Percentiles rank a stretch among this genome's conserved stretches.
Conservation (phyloP, 768 basidiomycete genomes). For the Pholiota conissans region DNA sequence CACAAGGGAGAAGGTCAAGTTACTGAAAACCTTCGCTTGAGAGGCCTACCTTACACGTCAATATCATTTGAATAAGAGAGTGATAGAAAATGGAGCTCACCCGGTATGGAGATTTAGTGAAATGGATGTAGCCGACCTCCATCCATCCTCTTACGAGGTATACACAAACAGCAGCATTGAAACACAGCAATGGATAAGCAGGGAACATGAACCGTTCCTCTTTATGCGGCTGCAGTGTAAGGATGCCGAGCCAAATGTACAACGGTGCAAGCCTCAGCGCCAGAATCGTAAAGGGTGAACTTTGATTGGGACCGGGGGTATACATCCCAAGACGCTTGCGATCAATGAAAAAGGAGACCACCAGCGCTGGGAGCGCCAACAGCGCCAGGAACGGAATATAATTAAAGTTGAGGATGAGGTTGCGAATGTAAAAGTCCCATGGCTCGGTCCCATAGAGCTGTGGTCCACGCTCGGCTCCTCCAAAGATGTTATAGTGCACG, state of each 20-base stretch:
- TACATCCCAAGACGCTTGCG: constrained; percentile 67
- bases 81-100: constrained; percentile 43
- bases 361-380: constrained; percentile 75
- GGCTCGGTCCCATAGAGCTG: constrained; percentile 92
- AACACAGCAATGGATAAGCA: constrained; percentile 85
- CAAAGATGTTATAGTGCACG: constrained; percentile 90
- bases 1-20: constrained; percentile 71
- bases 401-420: constrained; percentile 95
- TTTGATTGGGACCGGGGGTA: constrained; percentile 53
- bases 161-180: constrained; percentile 89
- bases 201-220: constrained; percentile 99
- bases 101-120: constrained; percentile 83
- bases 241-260: constrained; percentile 86
- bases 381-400: constrained; percentile 79
- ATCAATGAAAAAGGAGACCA: constrained; percentile 73
- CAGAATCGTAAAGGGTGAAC: constrained; percentile 79
- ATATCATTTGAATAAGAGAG: background rate
- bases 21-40: constrained; percentile 70
- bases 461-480: constrained; percentile 77
- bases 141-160: constrained; percentile 88
- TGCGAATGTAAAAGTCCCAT: constrained; percentile 82
- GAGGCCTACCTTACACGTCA: constrained; percentile 58
- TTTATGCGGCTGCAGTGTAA: constrained; percentile 87
- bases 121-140: constrained; percentile 69
- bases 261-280: constrained; percentile 80